These are phyloP conservation scores for Gloeophyllum trabeum DNA, from an alignment of 768 basidiomycete species.

Conservation along the genomic window DNA sequence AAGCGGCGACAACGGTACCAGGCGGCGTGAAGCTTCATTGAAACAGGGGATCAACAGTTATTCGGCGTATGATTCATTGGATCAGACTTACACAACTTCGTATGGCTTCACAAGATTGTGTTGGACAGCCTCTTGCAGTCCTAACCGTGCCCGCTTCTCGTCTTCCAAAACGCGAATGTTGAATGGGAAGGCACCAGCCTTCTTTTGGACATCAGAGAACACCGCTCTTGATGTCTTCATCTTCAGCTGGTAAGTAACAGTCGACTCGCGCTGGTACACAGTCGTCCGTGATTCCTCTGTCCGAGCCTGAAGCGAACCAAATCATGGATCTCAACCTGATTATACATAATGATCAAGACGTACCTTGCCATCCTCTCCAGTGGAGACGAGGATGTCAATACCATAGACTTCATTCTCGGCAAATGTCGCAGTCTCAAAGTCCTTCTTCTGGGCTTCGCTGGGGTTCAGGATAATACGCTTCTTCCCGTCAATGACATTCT, in stretches of 20 bases:
- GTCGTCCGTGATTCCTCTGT: constrained; percentile 84
- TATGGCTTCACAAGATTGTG: constrained; percentile 91
- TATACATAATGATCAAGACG: constrained; percentile 6
- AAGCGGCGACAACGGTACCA: constrained; percentile 82
- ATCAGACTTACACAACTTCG: constrained; percentile 71
- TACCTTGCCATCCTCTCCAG: constrained; percentile 88
- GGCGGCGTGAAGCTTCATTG: constrained; percentile 59
- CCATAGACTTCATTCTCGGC: constrained; percentile 94
- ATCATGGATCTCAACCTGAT: not conserved
- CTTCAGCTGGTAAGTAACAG: constrained; percentile 90
- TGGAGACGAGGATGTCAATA: constrained; percentile 82
- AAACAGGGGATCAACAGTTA: constrained; percentile 3
- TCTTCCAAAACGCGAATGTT: constrained; percentile 90
- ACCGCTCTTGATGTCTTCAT: constrained; percentile 96
- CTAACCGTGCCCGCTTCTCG: constrained; percentile 92
- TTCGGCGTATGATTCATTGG: not conserved
- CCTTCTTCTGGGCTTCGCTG: constrained; percentile 70
- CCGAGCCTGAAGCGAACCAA: constrained; percentile 54
- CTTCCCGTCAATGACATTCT: constrained; percentile 92
- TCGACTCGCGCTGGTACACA: constrained; percentile 82
- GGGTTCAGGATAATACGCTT: constrained; percentile 93
- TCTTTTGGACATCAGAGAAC: constrained; percentile 96
- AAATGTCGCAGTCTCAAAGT: constrained; percentile 77
- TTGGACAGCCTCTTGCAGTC: constrained; percentile 91
- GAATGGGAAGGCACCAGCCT: constrained; percentile 97